These are phyloP conservation scores for Stereocaulon alpinum DNA, from an alignment of 495 filamentous ascomycete genomes.

Conservation along the genomic window DNA sequence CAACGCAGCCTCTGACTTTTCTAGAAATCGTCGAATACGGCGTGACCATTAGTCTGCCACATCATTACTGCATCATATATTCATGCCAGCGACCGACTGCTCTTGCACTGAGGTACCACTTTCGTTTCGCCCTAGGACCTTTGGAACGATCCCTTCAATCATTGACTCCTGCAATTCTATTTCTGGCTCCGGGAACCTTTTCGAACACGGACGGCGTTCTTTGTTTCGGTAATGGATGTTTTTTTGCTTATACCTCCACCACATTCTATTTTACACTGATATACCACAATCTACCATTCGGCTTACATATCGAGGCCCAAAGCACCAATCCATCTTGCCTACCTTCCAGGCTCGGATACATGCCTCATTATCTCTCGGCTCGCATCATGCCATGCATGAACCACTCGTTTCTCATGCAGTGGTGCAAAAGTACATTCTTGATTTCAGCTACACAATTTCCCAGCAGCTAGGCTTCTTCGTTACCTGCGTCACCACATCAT, in stretches of 20 bases:
- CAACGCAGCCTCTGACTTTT: not conserved
- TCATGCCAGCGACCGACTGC: not conserved
- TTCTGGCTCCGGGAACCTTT: not conserved
- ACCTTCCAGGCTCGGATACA: no score
- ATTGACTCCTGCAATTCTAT: no score
- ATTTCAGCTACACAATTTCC: not conserved
- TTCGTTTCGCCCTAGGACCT: no score
- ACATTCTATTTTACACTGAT: not conserved
- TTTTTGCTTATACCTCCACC: not conserved
- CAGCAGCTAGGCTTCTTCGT: not conserved
- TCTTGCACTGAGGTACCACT: no score
- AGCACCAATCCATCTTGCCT: no score
- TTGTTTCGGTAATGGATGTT: not conserved
- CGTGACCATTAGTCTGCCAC: not conserved
- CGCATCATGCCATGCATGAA: not conserved
- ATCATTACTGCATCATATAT: not conserved
- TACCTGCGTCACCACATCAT: not conserved
- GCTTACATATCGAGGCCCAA: no score
- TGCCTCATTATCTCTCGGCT: no score
- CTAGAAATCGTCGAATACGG: not conserved
- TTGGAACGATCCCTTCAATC: no score
- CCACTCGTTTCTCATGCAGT: not conserved
- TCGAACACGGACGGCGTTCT: not conserved
- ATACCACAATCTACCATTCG: no score
- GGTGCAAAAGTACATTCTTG: constrained; percentile 4